A percentile compares a stretch with the other conserved stretches of the same genome.
These are phyloP conservation scores for Halteria grandinella DNA, from an alignment of 73 alveolate species.

Conservation along the genomic window DNA sequence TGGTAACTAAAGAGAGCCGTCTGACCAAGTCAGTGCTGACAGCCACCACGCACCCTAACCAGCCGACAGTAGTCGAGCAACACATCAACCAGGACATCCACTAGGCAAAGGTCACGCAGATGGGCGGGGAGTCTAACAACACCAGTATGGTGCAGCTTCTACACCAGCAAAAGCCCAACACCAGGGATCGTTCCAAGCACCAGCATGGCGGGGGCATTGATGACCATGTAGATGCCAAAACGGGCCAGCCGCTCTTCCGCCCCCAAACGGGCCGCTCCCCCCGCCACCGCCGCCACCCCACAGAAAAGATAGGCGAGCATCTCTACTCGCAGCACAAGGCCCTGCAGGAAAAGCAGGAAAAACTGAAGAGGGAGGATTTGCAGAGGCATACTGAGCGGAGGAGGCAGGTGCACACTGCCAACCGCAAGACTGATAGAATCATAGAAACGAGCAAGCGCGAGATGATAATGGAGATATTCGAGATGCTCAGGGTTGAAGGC, in stretches of 20 bases:
- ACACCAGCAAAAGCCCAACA: no score
- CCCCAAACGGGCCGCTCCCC: slow-evolving; percentile 52
- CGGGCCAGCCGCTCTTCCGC: slow-evolving; percentile 57
- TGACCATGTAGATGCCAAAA: slow-evolving; percentile 52
- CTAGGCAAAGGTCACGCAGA: no score
- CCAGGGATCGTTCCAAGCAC: not conserved
- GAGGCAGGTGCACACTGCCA: not conserved
- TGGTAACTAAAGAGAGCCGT: slow-evolving; percentile 16
- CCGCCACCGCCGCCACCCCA: not conserved
- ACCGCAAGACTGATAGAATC: slow-evolving; percentile 5
- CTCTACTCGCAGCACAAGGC: slow-evolving; percentile 2
- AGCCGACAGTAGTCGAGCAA: no score
- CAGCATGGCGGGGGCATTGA: slow-evolving; percentile 10
- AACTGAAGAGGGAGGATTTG: slow-evolving; percentile 18
- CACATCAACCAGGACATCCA: no score
- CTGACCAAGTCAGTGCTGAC: not conserved
- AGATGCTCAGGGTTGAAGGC: no score
- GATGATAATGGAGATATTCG: slow-evolving; percentile 26
- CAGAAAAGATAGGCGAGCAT: slow-evolving; percentile 22
- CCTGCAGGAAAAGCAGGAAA: slow-evolving; percentile 8
- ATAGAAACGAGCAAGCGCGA: not conserved
- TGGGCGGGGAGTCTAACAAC: no score
- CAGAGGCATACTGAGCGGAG: slow-evolving; percentile 1
- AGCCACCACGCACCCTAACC: no score
- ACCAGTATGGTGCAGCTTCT: no score